Conservation (phyloP, 345 rosid species). For the Sisymbrium altissimum region DNA sequence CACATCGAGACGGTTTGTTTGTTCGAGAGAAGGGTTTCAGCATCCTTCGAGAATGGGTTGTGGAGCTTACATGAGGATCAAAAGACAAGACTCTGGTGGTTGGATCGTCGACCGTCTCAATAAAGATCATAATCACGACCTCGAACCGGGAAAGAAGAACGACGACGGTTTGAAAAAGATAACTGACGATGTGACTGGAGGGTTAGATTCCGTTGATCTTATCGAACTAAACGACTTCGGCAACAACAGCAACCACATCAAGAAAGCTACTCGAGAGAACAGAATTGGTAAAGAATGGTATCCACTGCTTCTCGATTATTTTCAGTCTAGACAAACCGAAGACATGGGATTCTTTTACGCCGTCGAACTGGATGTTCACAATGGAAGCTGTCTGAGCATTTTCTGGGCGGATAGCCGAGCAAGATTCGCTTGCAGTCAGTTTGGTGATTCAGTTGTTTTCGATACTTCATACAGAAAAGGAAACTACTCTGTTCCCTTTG, state of each 20-base stretch:
- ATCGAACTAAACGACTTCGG: slow-evolving; percentile 37
- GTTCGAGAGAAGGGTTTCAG: slow-evolving; percentile 94
- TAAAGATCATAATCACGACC: slow-evolving; percentile 80
- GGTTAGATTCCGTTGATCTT: slow-evolving; percentile 46
- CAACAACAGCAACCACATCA: slow-evolving; percentile 22
- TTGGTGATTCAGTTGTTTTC: slow-evolving; percentile 65
- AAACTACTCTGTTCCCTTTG: slow-evolving; percentile 64
- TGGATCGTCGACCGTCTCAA: slow-evolving; percentile 86
- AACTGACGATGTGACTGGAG: slow-evolving; percentile 46
- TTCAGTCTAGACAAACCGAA: slow-evolving; percentile 71
- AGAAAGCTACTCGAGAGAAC: slow-evolving; percentile 39
- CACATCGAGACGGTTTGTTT: slow-evolving; percentile 85
- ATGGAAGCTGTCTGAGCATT: slow-evolving; percentile 61
- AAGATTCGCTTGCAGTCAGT: slow-evolving; percentile 83
- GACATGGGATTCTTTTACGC: slow-evolving; percentile 87
- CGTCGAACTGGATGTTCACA: slow-evolving; percentile 47
- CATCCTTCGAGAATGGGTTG: slow-evolving; percentile 95
- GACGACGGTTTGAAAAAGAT: slow-evolving; percentile 50
- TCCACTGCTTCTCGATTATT: slow-evolving; percentile 59
- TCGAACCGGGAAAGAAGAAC: slow-evolving; percentile 43
- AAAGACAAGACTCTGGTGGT: slow-evolving; percentile 69
- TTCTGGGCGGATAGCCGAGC: slow-evolving; percentile 96
- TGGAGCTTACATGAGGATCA: slow-evolving; percentile 91
- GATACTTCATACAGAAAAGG: slow-evolving; percentile 77
- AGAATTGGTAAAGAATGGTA: slow-evolving; percentile 79